phyloP scores from a whole-genome alignment of 2,329 filamentous ascomycete genomes.

The Huntiella savannae region DNA sequence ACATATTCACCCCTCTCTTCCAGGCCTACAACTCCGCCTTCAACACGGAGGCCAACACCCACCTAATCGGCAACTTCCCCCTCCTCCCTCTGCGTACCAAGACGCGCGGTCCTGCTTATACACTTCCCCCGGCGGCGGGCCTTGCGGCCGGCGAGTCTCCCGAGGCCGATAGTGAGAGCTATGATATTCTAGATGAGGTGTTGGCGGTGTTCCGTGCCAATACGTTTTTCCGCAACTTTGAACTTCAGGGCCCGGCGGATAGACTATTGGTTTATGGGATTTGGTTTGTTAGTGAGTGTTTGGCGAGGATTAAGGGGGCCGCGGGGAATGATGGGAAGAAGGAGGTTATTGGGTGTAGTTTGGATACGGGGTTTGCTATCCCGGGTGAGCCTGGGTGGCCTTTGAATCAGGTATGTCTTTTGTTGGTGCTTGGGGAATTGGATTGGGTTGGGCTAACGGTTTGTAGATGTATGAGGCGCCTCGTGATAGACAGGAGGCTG shows the following conservation, averaged over 20 bases:
- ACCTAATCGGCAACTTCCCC: slow-evolving; percentile 70
- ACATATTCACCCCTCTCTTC: slow-evolving; percentile 1
- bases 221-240: slow-evolving; percentile 98
- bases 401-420: slow-evolving; percentile 55
- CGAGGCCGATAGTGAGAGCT: slow-evolving; percentile 77
- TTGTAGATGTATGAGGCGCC: slow-evolving; percentile 71
- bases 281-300: slow-evolving; percentile 77
- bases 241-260: slow-evolving; percentile 92
- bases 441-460: neutral
- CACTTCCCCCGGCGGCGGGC: slow-evolving; percentile 44
- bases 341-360: slow-evolving; percentile 74
- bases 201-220: slow-evolving; percentile 88
- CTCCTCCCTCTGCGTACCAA: slow-evolving; percentile 87
- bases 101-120: slow-evolving; percentile 85
- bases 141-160: slow-evolving; percentile 43
- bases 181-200: slow-evolving; percentile 91
- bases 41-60: slow-evolving; percentile 54
- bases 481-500: slow-evolving; percentile 69
- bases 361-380: slow-evolving; percentile 83
- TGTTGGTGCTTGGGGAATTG: neutral
- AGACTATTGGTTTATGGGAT: slow-evolving; percentile 92
- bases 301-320: slow-evolving; percentile 67
- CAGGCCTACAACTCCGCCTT: slow-evolving; percentile 98
- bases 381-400: slow-evolving; percentile 88
- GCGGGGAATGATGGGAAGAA: slow-evolving; percentile 39